Base-by-base conservation (phyloP, 805 yeast genomes). In the Priceomyces haplophilus region DNA sequence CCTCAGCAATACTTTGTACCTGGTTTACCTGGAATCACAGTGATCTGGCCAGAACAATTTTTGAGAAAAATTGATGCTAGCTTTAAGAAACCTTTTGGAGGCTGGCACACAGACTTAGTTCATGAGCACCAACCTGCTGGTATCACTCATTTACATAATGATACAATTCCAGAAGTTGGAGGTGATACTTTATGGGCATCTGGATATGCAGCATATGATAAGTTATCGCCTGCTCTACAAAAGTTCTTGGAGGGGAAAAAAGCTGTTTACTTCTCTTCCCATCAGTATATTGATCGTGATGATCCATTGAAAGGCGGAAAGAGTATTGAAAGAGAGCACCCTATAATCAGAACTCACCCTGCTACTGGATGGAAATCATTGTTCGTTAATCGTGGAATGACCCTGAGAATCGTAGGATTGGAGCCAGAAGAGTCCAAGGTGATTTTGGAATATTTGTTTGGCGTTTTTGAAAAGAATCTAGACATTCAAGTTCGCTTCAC, bases 271-370 rank as follows among this genome's bases (percentile, higher is more conserved):
- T 48, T 51, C 23, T 67, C 68, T 21, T 75, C 75, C 39, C 75
- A 74, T 47, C 59, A 61, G 24, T 69, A 67, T 46, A 54, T 64
- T 25, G 70, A 71, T 43, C 65, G 76, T 45, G 61, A 69, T 17
- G 67, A 68, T 20, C 80, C 79, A 15, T 65, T 77, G 18, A 58
- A 59, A 43, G 74, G 76, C 8, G 73, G 72, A 12, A 67, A 69
- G 44, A 68, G 67, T 42, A 64, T 79, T 40, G 80, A 71, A 49
- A 69, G 82, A 57, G 75, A 70, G 44, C 86, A 81, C 59, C 85
- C 84, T 3, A 48, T 81, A 16, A 73, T 81, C 23, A 72, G 85
- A 62, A 78, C 83, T 31, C 82, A 81, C 51, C 85, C 87, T 7
- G 81, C 74, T 11, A 80, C 85, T 21, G 83, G 83, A 33, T 71